Conservation (phyloP, 257 asterid genomes). For the Solanum peruvianum region DNA sequence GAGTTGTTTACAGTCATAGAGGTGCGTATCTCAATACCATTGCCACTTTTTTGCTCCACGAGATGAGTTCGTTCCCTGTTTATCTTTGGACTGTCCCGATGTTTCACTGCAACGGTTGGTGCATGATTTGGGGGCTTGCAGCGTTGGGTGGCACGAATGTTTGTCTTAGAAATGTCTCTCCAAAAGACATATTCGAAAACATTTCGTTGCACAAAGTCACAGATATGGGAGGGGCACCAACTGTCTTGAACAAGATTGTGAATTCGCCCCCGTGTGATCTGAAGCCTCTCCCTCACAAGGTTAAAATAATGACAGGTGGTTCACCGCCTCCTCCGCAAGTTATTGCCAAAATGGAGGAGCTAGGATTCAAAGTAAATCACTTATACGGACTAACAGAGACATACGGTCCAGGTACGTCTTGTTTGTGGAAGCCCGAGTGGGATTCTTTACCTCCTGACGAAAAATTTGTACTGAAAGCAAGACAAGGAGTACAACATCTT, state of each 20-base stretch:
- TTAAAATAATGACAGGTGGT: slow-evolving; percentile 21
- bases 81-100: neutral
- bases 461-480: slow-evolving; percentile 15
- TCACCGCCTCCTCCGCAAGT: slow-evolving; percentile 25
- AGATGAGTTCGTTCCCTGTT: neutral
- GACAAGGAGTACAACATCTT: slow-evolving; percentile 24
- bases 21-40: neutral
- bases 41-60: neutral
- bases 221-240: slow-evolving; percentile 24
- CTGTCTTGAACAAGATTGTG: slow-evolving; percentile 20
- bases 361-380: slow-evolving; percentile 18
- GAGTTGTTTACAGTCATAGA: neutral
- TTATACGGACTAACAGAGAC: slow-evolving; percentile 29
- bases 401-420: slow-evolving; percentile 24
- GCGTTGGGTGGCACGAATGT: neutral
- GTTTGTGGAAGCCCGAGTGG: slow-evolving; percentile 32
- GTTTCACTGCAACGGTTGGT: neutral
- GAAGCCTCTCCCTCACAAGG: slow-evolving; percentile 10
- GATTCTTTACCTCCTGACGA: slow-evolving; percentile 9
- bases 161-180: neutral
- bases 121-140: neutral
- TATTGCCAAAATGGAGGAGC: slow-evolving; percentile 22
- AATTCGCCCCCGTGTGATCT: slow-evolving; percentile 5
- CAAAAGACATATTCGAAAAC: slow-evolving; percentile 1
- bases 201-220: slow-evolving; percentile 11